Evolutionary conservation across 2,329 filamentous ascomycete genomes (phyloP).

Genomic region (Parastagonospora nodorum): DNA sequence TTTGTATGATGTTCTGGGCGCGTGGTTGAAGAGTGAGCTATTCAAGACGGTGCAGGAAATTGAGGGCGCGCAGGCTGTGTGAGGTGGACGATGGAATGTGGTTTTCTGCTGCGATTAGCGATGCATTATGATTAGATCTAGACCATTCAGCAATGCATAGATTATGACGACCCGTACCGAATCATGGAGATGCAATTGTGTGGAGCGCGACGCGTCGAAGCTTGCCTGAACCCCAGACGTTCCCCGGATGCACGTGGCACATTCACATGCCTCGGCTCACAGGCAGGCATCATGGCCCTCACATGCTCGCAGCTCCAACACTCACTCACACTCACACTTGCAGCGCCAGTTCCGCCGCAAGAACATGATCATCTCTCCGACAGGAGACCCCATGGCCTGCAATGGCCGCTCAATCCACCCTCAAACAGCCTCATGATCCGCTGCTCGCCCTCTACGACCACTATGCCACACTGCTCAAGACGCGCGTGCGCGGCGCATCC

Average conservation of each 20-base stretch:
- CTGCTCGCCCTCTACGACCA: slow-evolving; percentile 53
- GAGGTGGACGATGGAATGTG: not conserved
- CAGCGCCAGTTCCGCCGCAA: slow-evolving; percentile 11
- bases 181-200: not conserved
- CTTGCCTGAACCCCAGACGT: slow-evolving; percentile 10
- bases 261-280: slow-evolving; percentile 35
- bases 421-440: slow-evolving; percentile 57
- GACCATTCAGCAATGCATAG: not conserved
- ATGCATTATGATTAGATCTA: slow-evolving; percentile 3
- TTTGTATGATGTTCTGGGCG: slow-evolving; percentile 37
- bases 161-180: too few relatives aligned
- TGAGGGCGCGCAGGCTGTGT: slow-evolving; percentile 12
- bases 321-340: too few relatives aligned
- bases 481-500: slow-evolving; percentile 66
- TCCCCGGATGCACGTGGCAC: slow-evolving; percentile 19
- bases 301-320: not conserved
- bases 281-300: not conserved
- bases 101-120: slow-evolving; percentile 4
- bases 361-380: slow-evolving; percentile 30
- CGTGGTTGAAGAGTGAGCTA: slow-evolving; percentile 40
- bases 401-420: slow-evolving; percentile 89
- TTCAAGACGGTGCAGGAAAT: slow-evolving; percentile 35
- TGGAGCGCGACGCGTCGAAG: not conserved
- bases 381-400: slow-evolving; percentile 34
- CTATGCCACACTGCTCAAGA: slow-evolving; percentile 56